Base-by-base conservation (phyloP, 768 basidiomycete species). In the Termitomyces sp. region DNA sequence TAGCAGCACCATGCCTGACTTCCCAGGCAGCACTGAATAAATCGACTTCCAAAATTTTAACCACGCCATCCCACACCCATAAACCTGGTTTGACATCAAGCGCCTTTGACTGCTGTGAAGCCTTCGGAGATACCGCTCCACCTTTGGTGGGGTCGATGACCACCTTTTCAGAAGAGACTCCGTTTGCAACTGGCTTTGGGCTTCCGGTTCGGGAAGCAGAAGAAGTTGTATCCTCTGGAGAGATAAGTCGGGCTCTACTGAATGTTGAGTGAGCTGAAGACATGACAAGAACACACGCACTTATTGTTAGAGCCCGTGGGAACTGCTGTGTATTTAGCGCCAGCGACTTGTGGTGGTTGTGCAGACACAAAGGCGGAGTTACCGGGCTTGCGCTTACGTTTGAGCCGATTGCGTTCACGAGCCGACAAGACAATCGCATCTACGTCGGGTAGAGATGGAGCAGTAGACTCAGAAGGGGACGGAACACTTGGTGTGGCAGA, bases 11-110 rank as follows among this genome's bases (percentile, higher is more conserved):
- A 65, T 99, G 97, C 52, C 97, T 81, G 14, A 89, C 84, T 70
- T 98, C 94, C 97, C 97, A 98, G 3, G 85, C 80, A 3, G 87
- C 80, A 64, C 88, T 93, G 65, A 92, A 88, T 8, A 98, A 72
- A 64, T 91, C 88, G 5, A 93, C 86, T 66, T 89, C 87, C 8
- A 98, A 77, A 7, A 94, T 77, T 60, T 85, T 84, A 13, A 87
- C 83, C 11, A 93, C 80, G 18, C 88, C 90, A 63, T 90, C 88
- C 93, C 93, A 95, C 1, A 92, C 79, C 92, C 92, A 95, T 30
- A 75, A 72, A 0, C 91, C 92, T 28, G 80, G 78, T 53, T 79
- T 75, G 3, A 93, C 90, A 54, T 92, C 85, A 16, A 94, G 79
- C 13, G 86, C 89, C 63, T 85, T 88, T 40, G 87, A 86, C 64